Conservation (phyloP, 2,329 filamentous ascomycete species). For the Venturia pyrina region DNA sequence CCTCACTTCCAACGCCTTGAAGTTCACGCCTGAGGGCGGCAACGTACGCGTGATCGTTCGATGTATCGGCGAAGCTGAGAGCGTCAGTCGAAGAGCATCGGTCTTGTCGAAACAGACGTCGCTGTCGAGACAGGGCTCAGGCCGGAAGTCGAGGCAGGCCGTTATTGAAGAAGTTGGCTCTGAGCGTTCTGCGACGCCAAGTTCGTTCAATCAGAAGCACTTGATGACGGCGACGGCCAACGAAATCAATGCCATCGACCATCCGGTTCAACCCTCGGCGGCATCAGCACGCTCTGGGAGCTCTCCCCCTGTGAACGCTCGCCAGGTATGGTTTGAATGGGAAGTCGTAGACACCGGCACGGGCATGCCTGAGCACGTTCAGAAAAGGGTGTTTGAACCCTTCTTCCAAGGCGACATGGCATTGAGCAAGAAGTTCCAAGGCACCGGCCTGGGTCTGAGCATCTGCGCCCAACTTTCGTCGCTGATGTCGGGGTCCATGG, state of each 20-base stretch:
- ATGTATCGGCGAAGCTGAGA: slow-evolving; percentile 54
- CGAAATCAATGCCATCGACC: slow-evolving; percentile 33
- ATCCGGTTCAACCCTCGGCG: slow-evolving; percentile 18
- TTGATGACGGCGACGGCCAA: slow-evolving; percentile 31
- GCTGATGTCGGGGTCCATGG: slow-evolving; percentile 72
- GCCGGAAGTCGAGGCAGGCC: slow-evolving; percentile 22
- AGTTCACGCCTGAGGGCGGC: slow-evolving; percentile 74
- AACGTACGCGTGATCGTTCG: slow-evolving; percentile 67
- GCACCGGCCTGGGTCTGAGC: slow-evolving; percentile 76
- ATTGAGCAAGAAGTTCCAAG: slow-evolving; percentile 80
- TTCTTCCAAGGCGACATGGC: slow-evolving; percentile 90
- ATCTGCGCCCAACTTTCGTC: slow-evolving; percentile 81
- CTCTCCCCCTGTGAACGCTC: slow-evolving; percentile 5
- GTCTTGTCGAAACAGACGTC: slow-evolving; percentile 29
- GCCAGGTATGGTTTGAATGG: slow-evolving; percentile 62
- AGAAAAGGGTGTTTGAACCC: slow-evolving; percentile 80
- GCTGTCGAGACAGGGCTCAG: slow-evolving; percentile 19
- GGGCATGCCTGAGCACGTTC: slow-evolving; percentile 69
- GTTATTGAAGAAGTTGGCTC: slow-evolving; percentile 1
- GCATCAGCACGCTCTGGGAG: slow-evolving; percentile 16
- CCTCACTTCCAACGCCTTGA: slow-evolving; percentile 81
- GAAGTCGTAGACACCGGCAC: slow-evolving; percentile 83
- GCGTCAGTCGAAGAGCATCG: slow-evolving; percentile 35
- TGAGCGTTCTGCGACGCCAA: not conserved
- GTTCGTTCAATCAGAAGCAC: slow-evolving; percentile 19